phyloP scores from a whole-genome alignment of 139 green algal genomes.

The Mesotaenium endlicherianum region DNA sequence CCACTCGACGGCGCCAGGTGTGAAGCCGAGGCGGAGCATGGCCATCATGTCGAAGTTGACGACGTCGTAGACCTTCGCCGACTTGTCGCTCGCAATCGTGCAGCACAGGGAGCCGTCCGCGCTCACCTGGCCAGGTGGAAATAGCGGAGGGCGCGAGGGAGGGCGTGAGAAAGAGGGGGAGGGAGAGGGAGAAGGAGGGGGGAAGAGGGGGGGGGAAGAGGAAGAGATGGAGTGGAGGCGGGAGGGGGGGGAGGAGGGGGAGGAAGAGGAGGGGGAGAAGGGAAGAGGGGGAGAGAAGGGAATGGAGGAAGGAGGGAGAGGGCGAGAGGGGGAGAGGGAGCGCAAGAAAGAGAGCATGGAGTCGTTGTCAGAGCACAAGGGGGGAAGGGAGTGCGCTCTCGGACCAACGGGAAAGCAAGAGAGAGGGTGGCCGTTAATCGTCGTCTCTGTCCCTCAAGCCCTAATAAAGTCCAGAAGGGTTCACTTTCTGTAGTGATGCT shows the following conservation, averaged over 20 bases:
- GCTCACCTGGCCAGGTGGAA: constrained; percentile 52
- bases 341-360: too few species aligned
- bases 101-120: constrained; percentile 66
- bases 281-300: background rate
- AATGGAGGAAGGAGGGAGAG: too few species aligned
- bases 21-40: constrained; percentile 84
- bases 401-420: too few species aligned
- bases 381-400: too few species aligned
- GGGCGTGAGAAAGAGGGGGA: background rate
- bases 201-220: background rate
- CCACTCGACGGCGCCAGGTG: constrained; percentile 80
- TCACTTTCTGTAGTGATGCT: too few species aligned
- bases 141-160: background rate
- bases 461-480: too few species aligned
- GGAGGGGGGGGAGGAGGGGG: background rate
- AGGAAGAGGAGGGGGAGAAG: background rate
- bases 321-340: too few species aligned
- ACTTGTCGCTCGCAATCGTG: constrained; percentile 69
- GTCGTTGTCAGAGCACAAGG: too few species aligned
- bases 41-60: constrained; percentile 94
- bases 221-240: background rate
- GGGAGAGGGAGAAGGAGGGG: background rate
- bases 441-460: too few species aligned
- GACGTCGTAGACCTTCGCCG: constrained; percentile 93
- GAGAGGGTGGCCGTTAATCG: too few species aligned